phyloP scores from a whole-genome alignment of 495 filamentous ascomycete species.

The Penicillium pancosmium region DNA sequence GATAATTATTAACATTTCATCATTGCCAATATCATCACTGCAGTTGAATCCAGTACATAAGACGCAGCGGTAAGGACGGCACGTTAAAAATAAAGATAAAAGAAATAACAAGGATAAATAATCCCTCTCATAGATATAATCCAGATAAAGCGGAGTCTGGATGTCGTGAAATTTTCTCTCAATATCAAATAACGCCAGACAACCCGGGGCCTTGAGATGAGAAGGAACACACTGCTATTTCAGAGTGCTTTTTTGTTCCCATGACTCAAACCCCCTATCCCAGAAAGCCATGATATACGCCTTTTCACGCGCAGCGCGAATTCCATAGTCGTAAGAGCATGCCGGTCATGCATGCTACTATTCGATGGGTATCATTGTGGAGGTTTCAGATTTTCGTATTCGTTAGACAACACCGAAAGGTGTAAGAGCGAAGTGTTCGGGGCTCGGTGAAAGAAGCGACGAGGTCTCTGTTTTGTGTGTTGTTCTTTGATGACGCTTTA shows the following conservation, averaged over 20 bases:
- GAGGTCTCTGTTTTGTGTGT: conserved; percentile 42
- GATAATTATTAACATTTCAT: conserved; percentile 3
- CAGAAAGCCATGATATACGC: conserved; percentile 5
- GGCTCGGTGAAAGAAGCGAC: conserved; percentile 25
- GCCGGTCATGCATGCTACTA: conserved; percentile 11
- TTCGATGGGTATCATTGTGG: background rate
- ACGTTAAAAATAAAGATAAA: no score
- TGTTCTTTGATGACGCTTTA: conserved; percentile 49
- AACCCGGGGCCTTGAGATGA: background rate
- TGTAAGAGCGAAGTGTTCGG: conserved; percentile 31
- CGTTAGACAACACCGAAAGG: conserved; percentile 28
- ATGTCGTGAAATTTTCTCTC: background rate
- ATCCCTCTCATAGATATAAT: background rate
- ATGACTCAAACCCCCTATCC: background rate
- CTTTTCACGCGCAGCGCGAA: conserved; percentile 8
- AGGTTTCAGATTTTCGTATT: background rate
- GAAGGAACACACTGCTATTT: background rate
- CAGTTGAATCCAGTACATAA: background rate
- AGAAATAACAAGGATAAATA: background rate
- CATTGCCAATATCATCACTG: conserved; percentile 4
- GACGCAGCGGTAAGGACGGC: background rate
- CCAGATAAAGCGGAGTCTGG: conserved; percentile 11
- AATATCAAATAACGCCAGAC: conserved; percentile 1
- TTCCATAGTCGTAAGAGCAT: conserved; percentile 15
- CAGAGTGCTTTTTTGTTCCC: background rate